Evolutionary conservation across 2,329 filamentous ascomycete species (phyloP).

Genomic region (Albophoma yamanashiensis): DNA sequence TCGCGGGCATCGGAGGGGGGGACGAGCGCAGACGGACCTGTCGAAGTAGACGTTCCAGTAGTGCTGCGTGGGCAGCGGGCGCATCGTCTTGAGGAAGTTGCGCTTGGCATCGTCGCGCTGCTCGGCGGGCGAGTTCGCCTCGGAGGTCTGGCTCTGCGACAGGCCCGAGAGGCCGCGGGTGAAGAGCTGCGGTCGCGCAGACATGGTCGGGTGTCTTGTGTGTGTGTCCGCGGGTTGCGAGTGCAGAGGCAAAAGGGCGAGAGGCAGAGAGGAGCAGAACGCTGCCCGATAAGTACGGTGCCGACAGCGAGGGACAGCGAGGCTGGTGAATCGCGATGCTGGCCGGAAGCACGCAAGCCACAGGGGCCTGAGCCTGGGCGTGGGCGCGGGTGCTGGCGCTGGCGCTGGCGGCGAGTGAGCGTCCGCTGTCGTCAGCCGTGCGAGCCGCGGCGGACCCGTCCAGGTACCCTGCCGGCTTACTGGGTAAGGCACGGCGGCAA

Average conservation of each 20-base stretch:
- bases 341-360: neutral
- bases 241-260: neutral
- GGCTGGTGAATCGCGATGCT: too few relatives aligned
- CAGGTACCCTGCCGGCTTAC: too few relatives aligned
- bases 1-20: neutral
- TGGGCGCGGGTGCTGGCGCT: too few relatives aligned
- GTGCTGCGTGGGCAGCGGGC: slow-evolving; percentile 66
- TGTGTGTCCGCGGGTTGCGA: neutral
- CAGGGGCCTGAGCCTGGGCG: too few relatives aligned
- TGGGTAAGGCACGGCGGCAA: too few relatives aligned
- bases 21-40: slow-evolving; percentile 23
- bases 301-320: neutral
- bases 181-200: slow-evolving; percentile 45
- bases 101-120: slow-evolving; percentile 71
- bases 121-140: slow-evolving; percentile 58
- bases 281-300: neutral
- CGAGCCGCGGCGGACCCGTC: neutral
- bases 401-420: neutral
- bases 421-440: neutral
- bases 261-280: neutral
- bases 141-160: slow-evolving; percentile 47
- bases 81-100: slow-evolving; percentile 67
- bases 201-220: slow-evolving; percentile 27
- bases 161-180: slow-evolving; percentile 53
- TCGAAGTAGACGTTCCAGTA: slow-evolving; percentile 69